These are phyloP conservation scores for Heracleum sosnowskyi DNA, from an alignment of 129 eudicot species.

Conservation along the genomic window DNA sequence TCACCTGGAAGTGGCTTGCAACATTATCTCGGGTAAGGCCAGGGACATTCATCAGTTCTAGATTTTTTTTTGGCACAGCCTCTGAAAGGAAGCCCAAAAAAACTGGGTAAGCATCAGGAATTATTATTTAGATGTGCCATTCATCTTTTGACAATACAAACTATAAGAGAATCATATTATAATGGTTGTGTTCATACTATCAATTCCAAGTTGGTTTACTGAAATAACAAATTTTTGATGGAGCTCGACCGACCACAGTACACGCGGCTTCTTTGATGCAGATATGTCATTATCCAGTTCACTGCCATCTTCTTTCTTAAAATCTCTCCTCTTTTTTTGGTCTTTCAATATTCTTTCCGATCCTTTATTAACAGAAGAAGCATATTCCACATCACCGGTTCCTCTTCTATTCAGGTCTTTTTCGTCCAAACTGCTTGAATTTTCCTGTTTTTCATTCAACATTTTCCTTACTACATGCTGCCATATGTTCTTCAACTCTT, in stretches of 20 bases:
- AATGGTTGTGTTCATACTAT: slow-evolving; percentile 38
- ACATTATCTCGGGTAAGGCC: slow-evolving; percentile 76
- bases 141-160: neutral
- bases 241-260: slow-evolving; percentile 70
- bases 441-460: slow-evolving; percentile 48
- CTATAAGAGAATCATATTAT: neutral
- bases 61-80: slow-evolving; percentile 76
- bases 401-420: slow-evolving; percentile 44
- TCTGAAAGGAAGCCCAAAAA: slow-evolving; percentile 32
- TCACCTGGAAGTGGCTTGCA: slow-evolving; percentile 85
- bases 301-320: slow-evolving; percentile 55
- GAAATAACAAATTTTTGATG: slow-evolving; percentile 81
- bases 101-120: neutral
- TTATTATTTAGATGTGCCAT: neutral
- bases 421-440: slow-evolving; percentile 60
- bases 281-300: slow-evolving; percentile 52
- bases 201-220: slow-evolving; percentile 70
- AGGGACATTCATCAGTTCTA: slow-evolving; percentile 73
- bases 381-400: slow-evolving; percentile 50
- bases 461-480: slow-evolving; percentile 77
- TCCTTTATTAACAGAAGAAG: slow-evolving; percentile 60
- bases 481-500: slow-evolving; percentile 77
- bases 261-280: slow-evolving; percentile 64
- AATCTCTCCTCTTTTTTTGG: slow-evolving; percentile 51
- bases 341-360: slow-evolving; percentile 40